Evolutionary conservation across 2,329 filamentous ascomycete genomes (phyloP).

Genomic region (Sordariomycetes sp.): DNA sequence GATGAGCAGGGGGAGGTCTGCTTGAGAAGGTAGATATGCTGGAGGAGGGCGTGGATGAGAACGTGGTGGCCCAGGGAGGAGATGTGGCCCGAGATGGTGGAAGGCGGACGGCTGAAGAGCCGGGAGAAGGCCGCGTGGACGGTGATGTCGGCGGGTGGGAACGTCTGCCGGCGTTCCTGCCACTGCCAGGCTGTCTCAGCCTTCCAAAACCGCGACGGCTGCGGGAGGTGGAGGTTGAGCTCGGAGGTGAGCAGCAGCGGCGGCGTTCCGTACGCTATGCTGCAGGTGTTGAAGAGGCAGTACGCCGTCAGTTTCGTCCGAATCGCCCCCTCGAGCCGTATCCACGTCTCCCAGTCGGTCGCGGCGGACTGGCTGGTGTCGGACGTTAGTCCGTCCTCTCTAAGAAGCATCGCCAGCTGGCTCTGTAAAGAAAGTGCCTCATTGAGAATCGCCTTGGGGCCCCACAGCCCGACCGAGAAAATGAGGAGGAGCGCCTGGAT

Average conservation of each 20-base stretch:
- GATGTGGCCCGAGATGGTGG: conserved; percentile 32
- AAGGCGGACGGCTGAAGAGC: conserved; percentile 36
- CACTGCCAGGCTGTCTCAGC: conserved; percentile 45
- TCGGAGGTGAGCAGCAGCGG: conserved; percentile 45
- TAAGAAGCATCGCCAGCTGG: conserved; percentile 40
- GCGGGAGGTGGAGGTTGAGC: conserved; percentile 39
- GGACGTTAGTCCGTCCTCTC: conserved; percentile 40
- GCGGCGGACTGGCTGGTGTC: conserved; percentile 30
- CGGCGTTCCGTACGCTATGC: conserved; percentile 47
- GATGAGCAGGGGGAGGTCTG: conserved; percentile 41
- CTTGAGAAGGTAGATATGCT: conserved; percentile 58
- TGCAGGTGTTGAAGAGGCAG: conserved; percentile 50
- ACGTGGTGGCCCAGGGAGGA: conserved; percentile 57
- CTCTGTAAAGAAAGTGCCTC: conserved; percentile 48
- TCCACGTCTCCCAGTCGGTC: conserved; percentile 46
- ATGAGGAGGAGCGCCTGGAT: conserved; percentile 50
- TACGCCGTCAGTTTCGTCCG: conserved; percentile 48
- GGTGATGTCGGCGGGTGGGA: conserved; percentile 34
- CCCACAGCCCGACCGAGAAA: conserved; percentile 48
- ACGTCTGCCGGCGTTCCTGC: conserved; percentile 41
- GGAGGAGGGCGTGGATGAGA: conserved; percentile 57
- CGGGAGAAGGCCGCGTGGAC: conserved; percentile 43
- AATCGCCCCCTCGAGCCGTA: conserved; percentile 40
- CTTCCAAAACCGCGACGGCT: conserved; percentile 41
- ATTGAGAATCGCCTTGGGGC: conserved; percentile 44